Evolutionary conservation across 2,329 filamentous ascomycete genomes (phyloP), one percentile per base, ranked within the genome.

Genomic region (Pseudomassariella vexata): DNA sequence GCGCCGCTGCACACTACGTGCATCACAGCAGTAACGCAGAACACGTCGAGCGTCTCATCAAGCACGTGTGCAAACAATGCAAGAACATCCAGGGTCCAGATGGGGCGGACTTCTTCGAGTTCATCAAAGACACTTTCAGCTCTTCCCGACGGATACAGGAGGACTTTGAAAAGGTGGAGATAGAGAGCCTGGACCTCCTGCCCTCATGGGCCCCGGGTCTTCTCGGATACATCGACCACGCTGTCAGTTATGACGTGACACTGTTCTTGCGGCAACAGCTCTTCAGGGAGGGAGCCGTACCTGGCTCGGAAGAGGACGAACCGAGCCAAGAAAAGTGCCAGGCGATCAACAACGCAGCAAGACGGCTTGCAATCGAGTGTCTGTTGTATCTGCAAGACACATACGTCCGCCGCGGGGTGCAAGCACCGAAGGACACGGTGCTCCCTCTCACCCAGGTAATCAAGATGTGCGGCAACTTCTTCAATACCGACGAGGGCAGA

Each of bases 1-100:
- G 70, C n/a, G 71, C 68, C 11, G 71, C 73, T 3, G 48, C 67
- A 19, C 50, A 64, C 0, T 83, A 79, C 45, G 70, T 77, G 20
- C 56, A 59, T 24, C 39, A 50, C 29, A 68, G 63, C 17, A 47
- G 49, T 15, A 53, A 57, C 3, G 24, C 50, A 3, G 47, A 53
- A 0, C 42, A 53, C 25, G 56, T 66, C 3, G 45, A 55, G 19
- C 47, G 43, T 4, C 56, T 76, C 25, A 56, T 70, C 16, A 42
- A 47, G 3, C 61, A 73, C 41, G 48, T 75, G 17, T 53, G 52
- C 20, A 38, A 50, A 1, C 66, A 75, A 38, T 68, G 64, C 39
- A 51, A 50, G 24, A 49, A 42, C 11, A 39, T 76, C 9, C 63
- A 68, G 30, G 65, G 66, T 30, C 49, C 53, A 2, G 73, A 78